Evolutionary conservation across 208 protist species (phyloP), one percentile per base, ranked within the genome.

Genomic region (Trypanosoma mega): DNA sequence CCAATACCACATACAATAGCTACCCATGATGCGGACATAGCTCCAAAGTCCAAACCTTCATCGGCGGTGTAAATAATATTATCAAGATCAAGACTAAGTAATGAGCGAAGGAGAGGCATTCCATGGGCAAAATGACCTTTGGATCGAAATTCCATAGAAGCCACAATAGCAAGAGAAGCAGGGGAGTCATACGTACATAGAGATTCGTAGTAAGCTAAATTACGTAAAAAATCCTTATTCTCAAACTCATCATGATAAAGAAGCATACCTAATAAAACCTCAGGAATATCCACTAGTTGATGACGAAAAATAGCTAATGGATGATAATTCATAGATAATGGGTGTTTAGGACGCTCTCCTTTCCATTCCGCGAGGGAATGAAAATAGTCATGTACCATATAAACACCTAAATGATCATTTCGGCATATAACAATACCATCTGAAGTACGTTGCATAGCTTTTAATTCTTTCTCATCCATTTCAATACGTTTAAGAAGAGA

Each of bases 341-440:
- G 90, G 65, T 96, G 87, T 58, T 78, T 72, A 1, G 76, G 68
- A 16, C 80, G 73, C 29, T 88, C 82, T 6, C 67, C 68, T 47
- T 49, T 72, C 87, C 90, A 96, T 39, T 79, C 63, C 4, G 70
- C 55, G 29, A 96, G 70, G 34, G 78, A 83, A 66, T 93, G 74
- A 53, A 96, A 96, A 74, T 83, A 78, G 57, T 96, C 82, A 64
- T 96, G 90, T 26, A 92, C 85, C 69, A 89, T 76, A 74, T 92
- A 96, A 16, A 92, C 82, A 14, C 78, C 80, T 0, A 85, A 65
- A 24, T 76, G 77, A 49, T 93, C 77, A 45, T 82, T 72, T 16
- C 81, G 68, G 43, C 74, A 74, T 37, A 96, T 34, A 39, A 74
- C 63, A 29, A 96, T 92, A 20, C 68, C 72, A 9, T 80, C 55